phyloP scores from a whole-genome alignment of 805 yeast genomes.

The Kluyveromyces starmeri region DNA sequence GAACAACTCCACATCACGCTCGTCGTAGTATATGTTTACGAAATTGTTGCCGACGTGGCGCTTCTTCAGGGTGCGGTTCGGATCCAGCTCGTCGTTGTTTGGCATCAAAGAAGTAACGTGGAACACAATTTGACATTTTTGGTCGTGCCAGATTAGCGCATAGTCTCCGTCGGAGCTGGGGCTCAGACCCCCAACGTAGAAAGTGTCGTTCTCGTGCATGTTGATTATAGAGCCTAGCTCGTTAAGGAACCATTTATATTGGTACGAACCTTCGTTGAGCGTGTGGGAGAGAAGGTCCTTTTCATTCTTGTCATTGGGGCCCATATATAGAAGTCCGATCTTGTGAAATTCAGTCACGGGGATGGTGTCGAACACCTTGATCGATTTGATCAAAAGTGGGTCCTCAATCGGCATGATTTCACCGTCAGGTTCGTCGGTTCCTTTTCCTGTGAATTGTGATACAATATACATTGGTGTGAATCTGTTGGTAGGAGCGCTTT shows the following conservation, averaged over 20 bases:
- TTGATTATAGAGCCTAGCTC: conserved; percentile 53
- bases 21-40: conserved; percentile 76
- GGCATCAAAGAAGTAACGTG: conserved; percentile 85
- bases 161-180: conserved; percentile 63
- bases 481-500: not conserved
- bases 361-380: conserved; percentile 58
- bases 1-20: conserved; percentile 50
- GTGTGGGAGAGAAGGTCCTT: conserved; percentile 53
- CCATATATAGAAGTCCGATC: conserved; percentile 70
- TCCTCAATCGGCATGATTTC: conserved; percentile 18
- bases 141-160: conserved; percentile 65
- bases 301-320: conserved; percentile 55
- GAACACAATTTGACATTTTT: conserved; percentile 60
- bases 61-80: conserved; percentile 48
- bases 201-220: conserved; percentile 43
- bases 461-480: conserved; percentile 2
- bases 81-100: conserved; percentile 32
- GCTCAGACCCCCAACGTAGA: conserved; percentile 76
- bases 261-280: conserved; percentile 44
- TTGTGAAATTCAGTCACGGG: conserved; percentile 75
- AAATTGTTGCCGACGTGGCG: conserved; percentile 81
- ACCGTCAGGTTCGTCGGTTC: not conserved
- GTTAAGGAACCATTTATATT: conserved; percentile 50
- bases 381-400: conserved; percentile 39
- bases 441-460: conserved; percentile 12